Percentiles rank a stretch among this genome's conserved stretches.
phyloP scores from a whole-genome alignment of 257 asterid genomes.

The Misopates orontium region DNA sequence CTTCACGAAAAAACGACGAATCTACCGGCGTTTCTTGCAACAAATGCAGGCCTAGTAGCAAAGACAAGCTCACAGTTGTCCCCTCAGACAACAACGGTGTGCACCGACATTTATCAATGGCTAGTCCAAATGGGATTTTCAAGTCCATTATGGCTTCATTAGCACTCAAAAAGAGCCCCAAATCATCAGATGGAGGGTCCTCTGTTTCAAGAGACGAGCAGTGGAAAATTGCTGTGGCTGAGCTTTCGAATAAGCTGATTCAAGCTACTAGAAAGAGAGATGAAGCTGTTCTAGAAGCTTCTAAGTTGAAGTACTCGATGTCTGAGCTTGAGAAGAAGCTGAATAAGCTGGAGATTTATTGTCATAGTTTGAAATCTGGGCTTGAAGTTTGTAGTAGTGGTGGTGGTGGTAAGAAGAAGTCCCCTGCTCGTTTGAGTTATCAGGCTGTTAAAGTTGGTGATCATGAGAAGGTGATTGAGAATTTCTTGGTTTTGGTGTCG shows the following conservation, averaged over 20 bases:
- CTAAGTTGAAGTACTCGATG: constrained; percentile 75
- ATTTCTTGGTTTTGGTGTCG: constrained; percentile 68
- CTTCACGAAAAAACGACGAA: constrained; percentile 35
- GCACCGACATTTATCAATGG: constrained; percentile 39
- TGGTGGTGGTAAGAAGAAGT: constrained; percentile 26
- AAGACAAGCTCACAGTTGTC: constrained; percentile 67
- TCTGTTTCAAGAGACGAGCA: constrained; percentile 57
- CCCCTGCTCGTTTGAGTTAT: constrained; percentile 36
- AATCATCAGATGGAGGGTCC: constrained; percentile 39
- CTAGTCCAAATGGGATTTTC: constrained; percentile 80
- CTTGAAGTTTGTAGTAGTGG: constrained; percentile 52
- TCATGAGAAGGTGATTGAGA: constrained; percentile 58
- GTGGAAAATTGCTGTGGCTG: constrained; percentile 78
- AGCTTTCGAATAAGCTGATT: constrained; percentile 74
- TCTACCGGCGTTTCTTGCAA: constrained; percentile 65
- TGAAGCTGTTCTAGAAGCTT: constrained; percentile 83
- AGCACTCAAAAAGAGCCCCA: constrained; percentile 73
- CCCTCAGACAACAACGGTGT: constrained; percentile 53
- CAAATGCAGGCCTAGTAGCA: constrained; percentile 78
- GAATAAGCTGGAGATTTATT: constrained; percentile 80
- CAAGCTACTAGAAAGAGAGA: constrained; percentile 76
- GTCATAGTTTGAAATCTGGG: constrained; percentile 74
- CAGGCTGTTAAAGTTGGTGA: constrained; percentile 50
- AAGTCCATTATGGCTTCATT: constrained; percentile 59
- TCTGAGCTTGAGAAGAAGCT: constrained; percentile 92